These are phyloP conservation scores for Datura wrightii DNA, from an alignment of 257 asterid genomes.

Conservation along the genomic window DNA sequence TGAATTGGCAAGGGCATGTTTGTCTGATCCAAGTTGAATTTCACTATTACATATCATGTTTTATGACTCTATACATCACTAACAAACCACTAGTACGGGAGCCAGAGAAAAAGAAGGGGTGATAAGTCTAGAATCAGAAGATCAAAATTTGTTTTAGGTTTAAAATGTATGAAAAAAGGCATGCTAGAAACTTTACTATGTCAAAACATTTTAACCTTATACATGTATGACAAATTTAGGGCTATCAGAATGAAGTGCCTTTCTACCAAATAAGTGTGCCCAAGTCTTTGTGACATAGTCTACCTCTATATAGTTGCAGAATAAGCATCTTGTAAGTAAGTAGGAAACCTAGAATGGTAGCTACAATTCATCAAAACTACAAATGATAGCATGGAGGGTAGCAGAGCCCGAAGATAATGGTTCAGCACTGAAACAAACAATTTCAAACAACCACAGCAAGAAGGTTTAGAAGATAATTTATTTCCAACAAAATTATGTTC, in stretches of 20 bases:
- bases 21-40: neutral
- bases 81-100: neutral
- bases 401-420: neutral
- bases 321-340: constrained; percentile 7
- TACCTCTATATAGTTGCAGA: constrained; percentile 24
- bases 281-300: neutral
- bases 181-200: neutral
- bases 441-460: neutral
- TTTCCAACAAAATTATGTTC: neutral
- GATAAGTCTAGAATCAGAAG: neutral
- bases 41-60: neutral
- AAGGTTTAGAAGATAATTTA: neutral
- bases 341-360: neutral
- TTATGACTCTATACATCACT: constrained; percentile 16
- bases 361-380: constrained; percentile 15
- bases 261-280: neutral
- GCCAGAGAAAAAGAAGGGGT: neutral
- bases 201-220: constrained; percentile 12
- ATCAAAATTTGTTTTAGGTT: neutral
- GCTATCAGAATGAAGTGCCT: constrained; percentile 13
- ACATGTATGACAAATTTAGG: constrained; percentile 6
- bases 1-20: neutral
- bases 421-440: constrained; percentile 10
- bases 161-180: neutral
- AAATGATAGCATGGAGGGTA: neutral